Evolutionary conservation across 495 filamentous ascomycete species (phyloP).

Genomic region (Penicillium subrubescens): DNA sequence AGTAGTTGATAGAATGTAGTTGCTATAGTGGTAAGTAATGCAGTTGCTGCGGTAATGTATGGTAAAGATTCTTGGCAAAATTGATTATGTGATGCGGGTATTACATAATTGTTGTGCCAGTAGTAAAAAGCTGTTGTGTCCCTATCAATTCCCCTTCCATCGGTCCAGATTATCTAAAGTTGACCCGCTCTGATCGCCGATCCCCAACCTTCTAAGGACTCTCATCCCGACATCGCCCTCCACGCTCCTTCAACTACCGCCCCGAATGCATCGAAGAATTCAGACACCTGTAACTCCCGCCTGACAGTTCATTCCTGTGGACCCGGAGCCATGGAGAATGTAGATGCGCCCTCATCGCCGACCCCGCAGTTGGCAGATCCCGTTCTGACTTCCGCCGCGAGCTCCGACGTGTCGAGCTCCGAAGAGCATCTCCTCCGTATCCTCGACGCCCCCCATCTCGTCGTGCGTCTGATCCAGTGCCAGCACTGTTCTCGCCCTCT

Average conservation of each 20-base stretch:
- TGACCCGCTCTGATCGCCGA: conserved; percentile 28
- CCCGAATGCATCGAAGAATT: conserved; percentile 5
- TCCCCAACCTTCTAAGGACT: conserved; percentile 17
- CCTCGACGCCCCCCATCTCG: conserved; percentile 46
- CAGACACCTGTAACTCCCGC: background rate
- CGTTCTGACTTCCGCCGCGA: conserved; percentile 12
- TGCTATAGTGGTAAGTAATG: too few species aligned
- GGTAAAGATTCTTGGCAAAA: too few species aligned
- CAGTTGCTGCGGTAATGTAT: too few species aligned
- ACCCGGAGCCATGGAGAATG: conserved; percentile 33
- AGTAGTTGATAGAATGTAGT: too few species aligned
- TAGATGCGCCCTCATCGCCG: conserved; percentile 19
- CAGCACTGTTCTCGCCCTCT: conserved; percentile 70
- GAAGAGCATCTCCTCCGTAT: conserved; percentile 48
- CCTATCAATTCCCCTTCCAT: too few species aligned
- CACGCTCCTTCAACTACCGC: conserved; percentile 1
- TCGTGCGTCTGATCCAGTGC: conserved; percentile 77
- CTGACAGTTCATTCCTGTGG: conserved; percentile 1
- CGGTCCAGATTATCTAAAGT: conserved; percentile 26
- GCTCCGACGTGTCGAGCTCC: conserved; percentile 16
- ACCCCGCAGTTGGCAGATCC: conserved; percentile 9
- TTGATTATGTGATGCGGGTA: too few species aligned
- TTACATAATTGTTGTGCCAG: too few species aligned
- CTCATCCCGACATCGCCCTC: conserved; percentile 12
- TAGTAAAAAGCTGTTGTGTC: too few species aligned